Conservation (phyloP, 441 rosid genomes). For the Theobroma grandiflorum region DNA sequence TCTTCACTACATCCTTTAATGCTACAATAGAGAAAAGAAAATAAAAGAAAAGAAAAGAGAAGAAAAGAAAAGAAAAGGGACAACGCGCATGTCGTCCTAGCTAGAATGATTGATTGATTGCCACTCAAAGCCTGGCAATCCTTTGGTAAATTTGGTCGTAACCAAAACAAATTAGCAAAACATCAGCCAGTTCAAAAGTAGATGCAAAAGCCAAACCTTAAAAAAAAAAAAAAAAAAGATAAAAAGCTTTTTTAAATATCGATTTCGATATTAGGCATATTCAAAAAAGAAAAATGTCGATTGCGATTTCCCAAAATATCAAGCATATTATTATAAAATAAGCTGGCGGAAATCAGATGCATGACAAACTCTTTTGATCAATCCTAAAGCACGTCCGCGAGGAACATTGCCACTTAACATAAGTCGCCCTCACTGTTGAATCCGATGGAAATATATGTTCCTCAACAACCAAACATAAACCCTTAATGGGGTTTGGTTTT, state of each 20-base stretch:
- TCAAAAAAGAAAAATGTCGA: no score
- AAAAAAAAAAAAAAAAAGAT: neutral
- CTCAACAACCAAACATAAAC: neutral
- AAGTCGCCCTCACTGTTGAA: neutral
- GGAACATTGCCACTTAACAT: neutral
- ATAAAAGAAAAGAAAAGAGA: no score
- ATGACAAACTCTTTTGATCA: no score
- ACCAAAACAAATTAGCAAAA: neutral
- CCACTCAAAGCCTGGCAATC: neutral
- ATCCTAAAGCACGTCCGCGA: no score
- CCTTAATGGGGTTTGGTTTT: neutral
- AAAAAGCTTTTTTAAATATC: neutral
- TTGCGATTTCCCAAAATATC: no score
- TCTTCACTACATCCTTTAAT: neutral
- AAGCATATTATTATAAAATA: no score
- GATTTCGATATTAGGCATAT: no score
- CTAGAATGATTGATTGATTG: neutral
- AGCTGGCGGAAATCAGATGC: no score
- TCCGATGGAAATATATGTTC: neutral
- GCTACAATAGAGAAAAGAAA: neutral
- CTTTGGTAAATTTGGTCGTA: neutral
- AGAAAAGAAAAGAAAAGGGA: no score
- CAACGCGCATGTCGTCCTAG: neutral
- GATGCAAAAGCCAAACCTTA: neutral
- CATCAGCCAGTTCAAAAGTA: slow-evolving; percentile 9